Evolutionary conservation across 495 filamentous ascomycete genomes (phyloP).

Genomic region (Penicillium parvum): DNA sequence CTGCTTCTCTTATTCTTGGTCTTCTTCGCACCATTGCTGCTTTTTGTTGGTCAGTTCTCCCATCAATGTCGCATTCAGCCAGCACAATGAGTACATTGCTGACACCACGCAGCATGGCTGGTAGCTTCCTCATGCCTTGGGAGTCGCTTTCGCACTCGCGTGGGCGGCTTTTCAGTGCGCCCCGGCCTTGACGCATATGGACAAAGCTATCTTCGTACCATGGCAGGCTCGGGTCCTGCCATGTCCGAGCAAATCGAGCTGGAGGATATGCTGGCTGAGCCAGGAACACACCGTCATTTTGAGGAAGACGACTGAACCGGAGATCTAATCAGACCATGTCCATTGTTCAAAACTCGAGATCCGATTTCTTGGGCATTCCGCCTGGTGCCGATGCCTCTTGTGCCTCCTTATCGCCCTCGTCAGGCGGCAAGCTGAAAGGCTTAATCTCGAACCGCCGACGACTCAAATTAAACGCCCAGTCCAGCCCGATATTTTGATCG

Average conservation of each 20-base stretch:
- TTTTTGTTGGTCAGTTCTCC: slow-evolving; percentile 42
- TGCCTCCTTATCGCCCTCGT: slow-evolving; percentile 72
- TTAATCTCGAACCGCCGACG: slow-evolving; percentile 79
- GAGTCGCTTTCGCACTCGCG: slow-evolving; percentile 45
- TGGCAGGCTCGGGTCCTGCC: slow-evolving; percentile 49
- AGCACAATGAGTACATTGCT: slow-evolving; percentile 6
- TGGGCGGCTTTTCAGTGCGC: slow-evolving; percentile 31
- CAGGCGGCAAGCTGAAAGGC: slow-evolving; percentile 83
- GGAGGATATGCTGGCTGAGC: slow-evolving; percentile 53
- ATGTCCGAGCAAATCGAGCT: slow-evolving; percentile 62
- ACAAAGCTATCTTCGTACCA: slow-evolving; percentile 50
- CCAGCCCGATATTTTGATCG: slow-evolving; percentile 65
- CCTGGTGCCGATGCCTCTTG: slow-evolving; percentile 49
- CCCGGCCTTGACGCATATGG: slow-evolving; percentile 46
- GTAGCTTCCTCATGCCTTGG: slow-evolving; percentile 57
- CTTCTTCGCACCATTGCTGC: slow-evolving; percentile 43
- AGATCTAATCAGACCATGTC: neutral
- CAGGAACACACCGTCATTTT: slow-evolving; percentile 23
- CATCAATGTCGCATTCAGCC: neutral
- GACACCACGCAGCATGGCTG: slow-evolving; percentile 45
- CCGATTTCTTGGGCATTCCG: slow-evolving; percentile 55
- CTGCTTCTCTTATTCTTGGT: slow-evolving; percentile 47
- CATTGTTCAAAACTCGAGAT: slow-evolving; percentile 64
- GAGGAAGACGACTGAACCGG: slow-evolving; percentile 38
- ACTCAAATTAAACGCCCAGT: slow-evolving; percentile 86